Base-by-base conservation (phyloP, 345 rosid species). In the Gossypium sturtianum region DNA sequence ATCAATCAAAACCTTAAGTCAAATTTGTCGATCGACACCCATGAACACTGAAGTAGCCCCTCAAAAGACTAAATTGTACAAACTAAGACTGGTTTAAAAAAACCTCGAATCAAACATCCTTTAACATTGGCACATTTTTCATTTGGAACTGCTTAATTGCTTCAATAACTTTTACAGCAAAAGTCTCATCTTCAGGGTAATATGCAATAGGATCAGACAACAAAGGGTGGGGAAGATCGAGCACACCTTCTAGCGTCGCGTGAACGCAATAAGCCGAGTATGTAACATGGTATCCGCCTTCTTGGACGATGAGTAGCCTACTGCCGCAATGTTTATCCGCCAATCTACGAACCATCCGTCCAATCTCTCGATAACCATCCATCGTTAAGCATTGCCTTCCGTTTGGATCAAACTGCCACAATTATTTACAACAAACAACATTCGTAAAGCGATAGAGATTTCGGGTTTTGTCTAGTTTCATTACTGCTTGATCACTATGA, bases 231-330 rank as follows among this genome's bases (percentile, higher is more conserved):
- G 83, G 89, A 74, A 89, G 87, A 81, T 85, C 66, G 17, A 94
- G 91, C 72, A 88, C 87, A 27, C 98, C 98, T 86, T 92, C 97
- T 22, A 92, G 88, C 57, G 87, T 83, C 34, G 97, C 95, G 20
- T 94, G 98, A 64, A 94, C 88, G 74, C 97, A 94, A 73, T 88
- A 94, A 12, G 98, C 97, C 27, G 97, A 88, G 83, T 90, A 92
- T 27, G 97, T 91, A 29, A 92, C 81, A 60, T 91, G 93, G 81
- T 94, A 92, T 58, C 97, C 97, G 2, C 98, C 97, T 89, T 89
- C 97, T 83, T 90, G 97, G 67, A 92, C 97, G 64, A 94, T 81
- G 53, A 94, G 93, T 76, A 92, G 77, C 58, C 87, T 84, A 47
- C 97, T 95, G 12, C 78, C 75, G 59, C 86, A 78, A 76, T 87